Base-by-base conservation (phyloP, 1,139 yeast genomes). In the Hyphopichia wangnamkhiaoensis region DNA sequence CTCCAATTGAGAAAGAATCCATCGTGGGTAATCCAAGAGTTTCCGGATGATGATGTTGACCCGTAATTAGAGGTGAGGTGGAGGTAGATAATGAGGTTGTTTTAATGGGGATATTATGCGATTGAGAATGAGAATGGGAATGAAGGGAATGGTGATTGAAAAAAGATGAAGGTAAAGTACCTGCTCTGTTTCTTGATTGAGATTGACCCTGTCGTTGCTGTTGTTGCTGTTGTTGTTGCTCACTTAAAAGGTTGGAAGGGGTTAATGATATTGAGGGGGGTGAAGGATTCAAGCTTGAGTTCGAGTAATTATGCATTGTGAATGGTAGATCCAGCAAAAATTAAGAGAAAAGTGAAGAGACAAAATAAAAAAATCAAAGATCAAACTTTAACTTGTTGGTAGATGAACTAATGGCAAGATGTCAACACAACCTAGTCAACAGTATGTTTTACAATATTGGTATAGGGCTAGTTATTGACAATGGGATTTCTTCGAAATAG, bases 151-250 rank as follows among this genome's bases (percentile, higher is more conserved):
- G 5, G 41, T 38, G 36, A 17, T 45, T 46, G 37, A 57, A 42
- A 39, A 73, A 61, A 33, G 73, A 61, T n/a, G 80, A 69, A 3
- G 82, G 80, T 24, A 76, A 53, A 12, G 84, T 79, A 2, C 83
- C 84, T 3, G 84, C 78, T 49, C 84, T 65, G 44, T 75, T 70
- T 47, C 84, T 64, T 13, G 72, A 56, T 10, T 48, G 45, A 44
- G 18, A 19, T 34, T 23, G 44, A 34, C 27, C 48, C 40, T 18
- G 49, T 26, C 13, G 36, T 35, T 31, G 33, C 20, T 38, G 32
- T 33, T n/a, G 35, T 41, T 46, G 37, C 13, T 35, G 46, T 20
- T 21, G 29, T 12, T 25, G 5, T 27, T 14, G 9, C 36, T 37
- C 29, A 34, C 34, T 38, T 28, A 33, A 31, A 20, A 37, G 18